Evolutionary conservation across 257 asterid species (phyloP).

Genomic region (Solanum bulbocastanum): DNA sequence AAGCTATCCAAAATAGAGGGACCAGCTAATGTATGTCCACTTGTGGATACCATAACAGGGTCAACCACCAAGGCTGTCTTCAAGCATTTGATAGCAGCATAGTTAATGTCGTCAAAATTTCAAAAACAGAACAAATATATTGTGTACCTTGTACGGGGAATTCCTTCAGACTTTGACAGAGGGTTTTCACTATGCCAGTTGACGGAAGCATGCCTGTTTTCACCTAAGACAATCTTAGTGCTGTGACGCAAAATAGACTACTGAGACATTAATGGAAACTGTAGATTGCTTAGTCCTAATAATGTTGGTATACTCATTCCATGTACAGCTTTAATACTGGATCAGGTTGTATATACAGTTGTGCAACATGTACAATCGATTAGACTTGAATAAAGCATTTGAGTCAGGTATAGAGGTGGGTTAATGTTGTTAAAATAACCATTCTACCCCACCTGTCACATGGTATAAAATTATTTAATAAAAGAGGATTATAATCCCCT

Average conservation of each 20-base stretch:
- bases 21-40: slow-evolving; percentile 79
- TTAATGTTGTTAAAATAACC: not conserved
- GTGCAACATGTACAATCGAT: not conserved
- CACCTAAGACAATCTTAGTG: slow-evolving; percentile 53
- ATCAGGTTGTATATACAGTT: not conserved
- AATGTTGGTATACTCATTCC: not conserved
- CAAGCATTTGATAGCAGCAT: slow-evolving; percentile 11
- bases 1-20: slow-evolving; percentile 50
- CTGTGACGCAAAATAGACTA: not conserved
- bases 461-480: not conserved
- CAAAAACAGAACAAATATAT: not conserved
- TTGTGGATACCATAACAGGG: slow-evolving; percentile 97
- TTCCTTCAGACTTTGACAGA: slow-evolving; percentile 64
- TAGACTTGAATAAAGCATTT: not conserved
- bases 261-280: not conserved
- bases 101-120: not conserved
- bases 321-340: not conserved
- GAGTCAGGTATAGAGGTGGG: not conserved
- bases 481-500: not conserved
- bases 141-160: slow-evolving; percentile 56
- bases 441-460: not conserved
- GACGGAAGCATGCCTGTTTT: slow-evolving; percentile 99
- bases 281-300: not conserved
- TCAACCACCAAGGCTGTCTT: slow-evolving; percentile 95
- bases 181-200: slow-evolving; percentile 54